Base-by-base conservation (phyloP, 192 early-diverging fungal genomes). In the Dissophora globulifera region DNA sequence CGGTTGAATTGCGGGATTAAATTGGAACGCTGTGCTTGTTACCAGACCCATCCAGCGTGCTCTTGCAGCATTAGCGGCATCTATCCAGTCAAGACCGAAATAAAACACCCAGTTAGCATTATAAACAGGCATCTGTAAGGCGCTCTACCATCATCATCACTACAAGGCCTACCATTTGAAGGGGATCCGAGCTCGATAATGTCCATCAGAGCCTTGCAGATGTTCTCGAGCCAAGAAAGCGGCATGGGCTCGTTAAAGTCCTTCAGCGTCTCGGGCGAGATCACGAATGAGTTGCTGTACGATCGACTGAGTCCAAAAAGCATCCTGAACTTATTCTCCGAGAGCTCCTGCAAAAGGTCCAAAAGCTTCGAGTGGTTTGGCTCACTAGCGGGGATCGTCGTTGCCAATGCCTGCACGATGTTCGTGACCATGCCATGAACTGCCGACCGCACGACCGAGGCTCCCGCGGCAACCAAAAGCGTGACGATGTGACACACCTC, bases 351-450 rank as follows among this genome's bases (percentile, higher is more conserved):
- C 62, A 96, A 79, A 17, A 92, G 71, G 10, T 83, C 51, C 40
- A 85, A 75, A 23, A 94, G 63, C 50, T 84, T 85, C n/a, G 81
- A 72, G 17, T 85, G 57, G 35, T 85, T 87, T 25, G 66, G 80
- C 52, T 87, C 85, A 26, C 83, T 82, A 26, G 91, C 62, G 17
- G 84, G 81, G 25, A 88, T 85, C 1, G 87, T 59, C 1, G 91
- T 92, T 16, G 83, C 88, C 45, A 97, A 67, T 2, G 91, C 89
- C 71, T 97, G 96, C 15, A 98, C 88, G 30, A 95, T 84, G 58
- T 98, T 96, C 60, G 96, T 89, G 4, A 95, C 93, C 38, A 96
- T 88, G n/a, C 95, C 95, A 67, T 98, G 95, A 12, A 97, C 87
- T n/a, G 94, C 91, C 0, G 91, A 84, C 6, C 95, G 88, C 51